phyloP scores from a whole-genome alignment of 192 early-diverging fungal genomes.

The Podochytrium sp. region DNA sequence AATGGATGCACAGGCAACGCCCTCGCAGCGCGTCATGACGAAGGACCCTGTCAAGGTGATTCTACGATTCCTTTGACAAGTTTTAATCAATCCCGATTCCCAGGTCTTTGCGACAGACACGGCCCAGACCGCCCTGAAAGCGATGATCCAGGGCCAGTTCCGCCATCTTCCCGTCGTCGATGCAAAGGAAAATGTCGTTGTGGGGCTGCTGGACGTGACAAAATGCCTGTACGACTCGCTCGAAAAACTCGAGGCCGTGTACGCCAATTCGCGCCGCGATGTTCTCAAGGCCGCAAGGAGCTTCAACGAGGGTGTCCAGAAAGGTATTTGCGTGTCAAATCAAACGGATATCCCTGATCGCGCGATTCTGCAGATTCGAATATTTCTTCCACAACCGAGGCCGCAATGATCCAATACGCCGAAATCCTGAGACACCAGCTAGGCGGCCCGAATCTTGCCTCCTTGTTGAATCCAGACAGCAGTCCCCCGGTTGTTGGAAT shows the following conservation, averaged over 20 bases:
- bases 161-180: conserved; percentile 54
- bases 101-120: conserved; percentile 61
- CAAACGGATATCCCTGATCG: not conserved
- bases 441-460: conserved; percentile 84
- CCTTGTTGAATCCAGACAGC: conserved; percentile 57
- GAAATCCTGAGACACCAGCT: conserved; percentile 54
- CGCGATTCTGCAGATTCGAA: not conserved
- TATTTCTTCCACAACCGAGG: conserved; percentile 1
- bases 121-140: conserved; percentile 47
- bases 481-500: conserved; percentile 38
- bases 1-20: conserved; percentile 44
- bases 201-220: conserved; percentile 60
- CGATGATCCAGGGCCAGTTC: conserved; percentile 53
- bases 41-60: conserved; percentile 84
- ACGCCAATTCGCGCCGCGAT: not conserved
- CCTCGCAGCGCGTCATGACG: conserved; percentile 87
- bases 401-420: conserved; percentile 28
- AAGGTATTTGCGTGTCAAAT: not conserved
- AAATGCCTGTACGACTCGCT: conserved; percentile 61
- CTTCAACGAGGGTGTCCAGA: too few species aligned
- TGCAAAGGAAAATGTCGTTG: conserved; percentile 40
- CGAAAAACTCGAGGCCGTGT: conserved; percentile 51
- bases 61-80: not conserved
- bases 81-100: not conserved
- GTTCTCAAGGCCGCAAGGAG: not conserved